phyloP scores from a whole-genome alignment of 495 filamentous ascomycete genomes.

The Hapsidospora chrysogenum region DNA sequence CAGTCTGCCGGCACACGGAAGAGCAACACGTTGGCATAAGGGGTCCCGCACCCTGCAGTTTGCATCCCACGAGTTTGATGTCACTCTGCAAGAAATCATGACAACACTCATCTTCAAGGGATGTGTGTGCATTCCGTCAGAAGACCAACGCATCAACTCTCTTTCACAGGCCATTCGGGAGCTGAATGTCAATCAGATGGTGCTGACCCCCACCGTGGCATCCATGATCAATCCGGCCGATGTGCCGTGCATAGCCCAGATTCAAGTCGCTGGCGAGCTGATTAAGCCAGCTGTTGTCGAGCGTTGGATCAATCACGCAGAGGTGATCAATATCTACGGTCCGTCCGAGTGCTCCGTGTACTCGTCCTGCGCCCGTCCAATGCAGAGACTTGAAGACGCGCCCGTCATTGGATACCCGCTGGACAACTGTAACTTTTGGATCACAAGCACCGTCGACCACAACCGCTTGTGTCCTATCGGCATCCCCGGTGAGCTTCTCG shows the following conservation, averaged over 20 bases:
- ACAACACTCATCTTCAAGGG: constrained; percentile 40
- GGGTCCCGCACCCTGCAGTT: constrained; percentile 45
- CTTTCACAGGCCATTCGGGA: constrained; percentile 21
- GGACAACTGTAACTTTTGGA: constrained; percentile 30
- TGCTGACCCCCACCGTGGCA: constrained; percentile 27
- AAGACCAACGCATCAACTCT: constrained; percentile 17
- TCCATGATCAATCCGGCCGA: constrained; percentile 19
- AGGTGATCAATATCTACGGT: constrained; percentile 27
- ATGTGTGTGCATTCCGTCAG: constrained; percentile 31
- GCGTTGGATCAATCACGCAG: constrained; percentile 24
- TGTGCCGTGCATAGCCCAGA: constrained; percentile 19
- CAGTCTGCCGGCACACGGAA: constrained; percentile 7
- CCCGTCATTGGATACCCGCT: too few relatives aligned
- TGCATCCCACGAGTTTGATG: constrained; percentile 52
- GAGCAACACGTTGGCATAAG: constrained; percentile 26
- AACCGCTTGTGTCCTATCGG: constrained; percentile 40
- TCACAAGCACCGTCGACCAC: constrained; percentile 36
- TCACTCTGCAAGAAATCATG: constrained; percentile 49
- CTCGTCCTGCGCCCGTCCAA: too few relatives aligned
- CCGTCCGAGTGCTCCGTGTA: constrained; percentile 26
- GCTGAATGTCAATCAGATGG: constrained; percentile 30
- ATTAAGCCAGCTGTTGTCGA: constrained; percentile 5
- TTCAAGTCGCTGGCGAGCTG: constrained; percentile 12
- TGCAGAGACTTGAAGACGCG: too few relatives aligned
- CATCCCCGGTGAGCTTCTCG: too few relatives aligned